Conservation (phyloP, 148 eudicot genomes). For the Rhododendron ovatum region DNA sequence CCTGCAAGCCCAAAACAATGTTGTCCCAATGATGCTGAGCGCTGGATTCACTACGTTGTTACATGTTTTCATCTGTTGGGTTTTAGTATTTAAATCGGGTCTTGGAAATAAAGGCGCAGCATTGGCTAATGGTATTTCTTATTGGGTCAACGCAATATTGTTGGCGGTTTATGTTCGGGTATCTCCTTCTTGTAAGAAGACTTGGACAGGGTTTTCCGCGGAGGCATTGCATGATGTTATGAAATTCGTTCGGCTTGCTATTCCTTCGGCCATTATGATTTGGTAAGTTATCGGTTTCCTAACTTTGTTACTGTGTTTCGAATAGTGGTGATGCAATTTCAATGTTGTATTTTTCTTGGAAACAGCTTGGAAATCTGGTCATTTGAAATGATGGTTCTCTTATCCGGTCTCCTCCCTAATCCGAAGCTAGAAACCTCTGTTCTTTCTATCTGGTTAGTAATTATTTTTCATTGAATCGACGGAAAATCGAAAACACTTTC, state of each 20-base stretch:
- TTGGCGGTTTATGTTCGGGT: constrained; percentile 39
- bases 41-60: constrained; percentile 40
- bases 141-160: constrained; percentile 43
- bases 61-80: constrained; percentile 49
- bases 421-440: constrained; percentile 47
- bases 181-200: constrained; percentile 47
- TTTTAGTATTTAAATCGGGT: constrained; percentile 47
- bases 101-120: constrained; percentile 63
- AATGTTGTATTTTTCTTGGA: not conserved
- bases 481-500: not conserved
- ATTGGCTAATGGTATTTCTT: constrained; percentile 49
- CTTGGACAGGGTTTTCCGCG: constrained; percentile 56
- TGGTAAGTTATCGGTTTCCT: constrained; percentile 23
- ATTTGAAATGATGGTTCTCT: constrained; percentile 43
- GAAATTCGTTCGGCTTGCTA: constrained; percentile 38
- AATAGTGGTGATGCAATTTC: not conserved
- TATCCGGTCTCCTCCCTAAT: constrained; percentile 48
- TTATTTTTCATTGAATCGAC: not conserved
- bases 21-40: constrained; percentile 56
- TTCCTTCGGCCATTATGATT: constrained; percentile 60
- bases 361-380: constrained; percentile 51
- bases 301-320: not conserved
- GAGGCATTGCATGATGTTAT: constrained; percentile 36
- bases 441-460: constrained; percentile 33
- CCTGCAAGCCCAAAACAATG: constrained; percentile 57